phyloP scores from a whole-genome alignment of 75 land plant genomes.

The Cryptomeria japonica region DNA sequence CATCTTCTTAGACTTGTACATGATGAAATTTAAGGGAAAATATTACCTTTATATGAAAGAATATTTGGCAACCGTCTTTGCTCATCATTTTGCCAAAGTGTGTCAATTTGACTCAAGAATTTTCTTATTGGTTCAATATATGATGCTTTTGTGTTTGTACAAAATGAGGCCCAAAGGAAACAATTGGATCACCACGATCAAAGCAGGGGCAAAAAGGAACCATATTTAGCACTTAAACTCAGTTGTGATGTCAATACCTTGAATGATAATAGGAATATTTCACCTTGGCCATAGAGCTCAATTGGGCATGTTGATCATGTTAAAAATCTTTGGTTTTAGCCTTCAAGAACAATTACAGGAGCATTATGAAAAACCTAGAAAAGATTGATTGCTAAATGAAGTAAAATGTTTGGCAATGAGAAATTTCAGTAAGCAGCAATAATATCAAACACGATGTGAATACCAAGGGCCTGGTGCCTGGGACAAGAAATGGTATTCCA shows the following conservation, averaged over 20 bases:
- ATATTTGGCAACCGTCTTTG: not conserved
- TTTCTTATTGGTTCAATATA: not conserved
- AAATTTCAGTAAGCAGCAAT: not conserved
- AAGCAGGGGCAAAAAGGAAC: not conserved
- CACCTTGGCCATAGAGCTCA: not conserved
- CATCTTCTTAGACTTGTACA: not conserved
- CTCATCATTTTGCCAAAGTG: not conserved
- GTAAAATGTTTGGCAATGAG: not conserved
- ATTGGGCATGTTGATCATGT: not conserved
- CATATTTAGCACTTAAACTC: not conserved
- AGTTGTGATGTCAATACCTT: not conserved
- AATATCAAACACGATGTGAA: not conserved
- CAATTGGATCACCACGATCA: not conserved
- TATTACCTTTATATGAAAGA: not conserved
- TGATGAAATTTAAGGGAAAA: not conserved
- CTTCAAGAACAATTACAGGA: not conserved
- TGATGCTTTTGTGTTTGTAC: not conserved
- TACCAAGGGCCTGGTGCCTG: not conserved
- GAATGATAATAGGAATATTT: not conserved
- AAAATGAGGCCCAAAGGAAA: not conserved
- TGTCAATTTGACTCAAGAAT: not conserved
- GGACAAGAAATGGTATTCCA: not conserved
- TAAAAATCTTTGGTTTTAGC: not conserved
- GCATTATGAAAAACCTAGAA: not conserved
- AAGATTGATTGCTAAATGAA: not conserved